Conservation (phyloP, 1,284 basidiomycete species). For the Serendipita sp. region DNA sequence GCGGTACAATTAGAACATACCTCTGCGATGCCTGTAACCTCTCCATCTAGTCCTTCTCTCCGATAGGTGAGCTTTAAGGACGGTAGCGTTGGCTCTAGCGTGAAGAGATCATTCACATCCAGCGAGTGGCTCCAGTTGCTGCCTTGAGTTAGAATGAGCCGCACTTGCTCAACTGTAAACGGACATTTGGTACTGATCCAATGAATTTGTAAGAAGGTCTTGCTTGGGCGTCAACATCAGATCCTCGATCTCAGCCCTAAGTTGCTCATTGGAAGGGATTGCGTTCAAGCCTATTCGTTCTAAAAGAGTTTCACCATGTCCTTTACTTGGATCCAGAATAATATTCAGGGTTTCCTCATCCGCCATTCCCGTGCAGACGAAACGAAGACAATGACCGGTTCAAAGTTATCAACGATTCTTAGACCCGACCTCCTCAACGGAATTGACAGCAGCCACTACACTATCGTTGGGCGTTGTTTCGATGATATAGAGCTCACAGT, state of each 20-base stretch:
- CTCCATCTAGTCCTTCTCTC: slow-evolving; percentile 64
- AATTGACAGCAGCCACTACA: background rate
- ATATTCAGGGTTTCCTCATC: background rate
- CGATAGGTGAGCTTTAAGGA: slow-evolving; percentile 69
- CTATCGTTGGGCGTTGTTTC: background rate
- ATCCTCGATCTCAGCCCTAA: slow-evolving; percentile 52
- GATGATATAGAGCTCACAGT: background rate
- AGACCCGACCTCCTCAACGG: background rate
- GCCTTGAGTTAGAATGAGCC: slow-evolving; percentile 12
- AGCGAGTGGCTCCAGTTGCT: slow-evolving; percentile 36
- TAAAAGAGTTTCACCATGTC: slow-evolving; percentile 25
- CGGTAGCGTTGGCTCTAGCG: slow-evolving; percentile 51
- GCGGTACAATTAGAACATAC: slow-evolving; percentile 22
- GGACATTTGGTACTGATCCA: slow-evolving; percentile 63
- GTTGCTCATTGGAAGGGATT: slow-evolving; percentile 41
- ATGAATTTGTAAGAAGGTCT: slow-evolving; percentile 51
- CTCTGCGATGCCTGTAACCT: slow-evolving; percentile 69
- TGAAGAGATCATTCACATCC: slow-evolving; percentile 48
- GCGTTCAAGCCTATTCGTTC: slow-evolving; percentile 37
- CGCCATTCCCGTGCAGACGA: background rate
- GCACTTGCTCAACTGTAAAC: slow-evolving; percentile 16
- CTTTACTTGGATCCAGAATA: background rate
- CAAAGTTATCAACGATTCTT: background rate
- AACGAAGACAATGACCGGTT: background rate
- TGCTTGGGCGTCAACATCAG: slow-evolving; percentile 52